Conservation (phyloP, 2,329 filamentous ascomycete genomes). For the Blastomyces gilchristii region DNA sequence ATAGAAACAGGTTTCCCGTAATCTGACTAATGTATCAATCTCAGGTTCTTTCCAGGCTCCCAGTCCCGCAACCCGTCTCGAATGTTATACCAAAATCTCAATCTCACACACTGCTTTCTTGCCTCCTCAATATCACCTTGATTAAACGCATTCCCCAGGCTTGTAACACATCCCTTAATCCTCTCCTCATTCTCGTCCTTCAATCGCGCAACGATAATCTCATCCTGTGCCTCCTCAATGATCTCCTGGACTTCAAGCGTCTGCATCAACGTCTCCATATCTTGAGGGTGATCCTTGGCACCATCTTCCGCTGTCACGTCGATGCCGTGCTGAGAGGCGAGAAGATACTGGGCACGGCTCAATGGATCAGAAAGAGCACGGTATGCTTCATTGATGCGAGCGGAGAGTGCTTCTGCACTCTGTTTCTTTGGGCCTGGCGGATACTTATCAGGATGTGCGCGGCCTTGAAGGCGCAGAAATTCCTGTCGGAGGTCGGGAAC, state of each 20-base stretch:
- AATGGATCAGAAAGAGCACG: conserved; percentile 71
- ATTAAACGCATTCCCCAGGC: conserved; percentile 55
- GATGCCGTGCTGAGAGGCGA: conserved; percentile 55
- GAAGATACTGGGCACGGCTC: conserved; percentile 75
- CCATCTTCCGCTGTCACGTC: conserved; percentile 70
- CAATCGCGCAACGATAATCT: conserved; percentile 56
- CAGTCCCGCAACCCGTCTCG: conserved; percentile 69
- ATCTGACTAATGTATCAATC: conserved; percentile 41
- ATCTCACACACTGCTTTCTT: conserved; percentile 58
- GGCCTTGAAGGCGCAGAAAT: conserved; percentile 69
- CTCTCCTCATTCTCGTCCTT: conserved; percentile 57
- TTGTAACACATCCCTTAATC: conserved; percentile 52
- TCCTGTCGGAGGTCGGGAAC: conserved; percentile 62
- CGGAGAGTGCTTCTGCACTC: conserved; percentile 65
- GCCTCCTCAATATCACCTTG: conserved; percentile 56
- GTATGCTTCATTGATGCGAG: conserved; percentile 85
- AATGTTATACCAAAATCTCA: conserved; percentile 89
- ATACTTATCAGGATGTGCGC: conserved; percentile 42
- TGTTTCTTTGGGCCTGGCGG: conserved; percentile 38
- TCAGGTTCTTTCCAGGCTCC: conserved; percentile 58
- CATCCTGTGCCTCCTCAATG: conserved; percentile 57
- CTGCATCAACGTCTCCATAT: conserved; percentile 67
- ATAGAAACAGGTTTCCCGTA: not conserved
- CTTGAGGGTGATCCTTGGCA: conserved; percentile 55
- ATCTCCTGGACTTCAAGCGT: conserved; percentile 70